phyloP scores from a whole-genome alignment of 2,329 filamentous ascomycete genomes.

The Xylariaceae sp. region DNA sequence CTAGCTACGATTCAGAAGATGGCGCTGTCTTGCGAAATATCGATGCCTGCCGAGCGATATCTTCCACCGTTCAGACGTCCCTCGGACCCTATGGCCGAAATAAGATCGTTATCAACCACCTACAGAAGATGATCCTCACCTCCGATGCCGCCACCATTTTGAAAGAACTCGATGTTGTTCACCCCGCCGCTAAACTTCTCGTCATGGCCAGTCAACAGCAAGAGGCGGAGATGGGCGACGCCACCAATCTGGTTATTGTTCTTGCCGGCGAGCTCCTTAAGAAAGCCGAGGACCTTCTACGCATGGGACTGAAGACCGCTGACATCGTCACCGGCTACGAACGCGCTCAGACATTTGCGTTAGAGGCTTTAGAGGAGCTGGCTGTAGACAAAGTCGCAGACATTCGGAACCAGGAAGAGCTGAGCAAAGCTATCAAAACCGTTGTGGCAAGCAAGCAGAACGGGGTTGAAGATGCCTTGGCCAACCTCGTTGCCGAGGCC shows the following conservation, averaged over 20 bases:
- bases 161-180: constrained; percentile 94
- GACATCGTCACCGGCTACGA: constrained; percentile 96
- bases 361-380: constrained; percentile 80
- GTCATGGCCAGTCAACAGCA: constrained; percentile 99
- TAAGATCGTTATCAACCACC: constrained; percentile 99
- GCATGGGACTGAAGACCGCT: constrained; percentile 97
- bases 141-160: constrained; percentile 97
- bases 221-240: constrained; percentile 98
- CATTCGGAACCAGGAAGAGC: constrained; percentile 70
- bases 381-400: constrained; percentile 87
- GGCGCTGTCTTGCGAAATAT: constrained; percentile 97
- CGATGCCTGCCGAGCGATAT: constrained; percentile 93
- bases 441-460: constrained; percentile 96
- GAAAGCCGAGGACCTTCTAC: constrained; percentile 93
- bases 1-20: constrained; percentile 97
- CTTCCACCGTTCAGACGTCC: constrained; percentile 93
- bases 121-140: constrained; percentile 99
- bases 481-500: constrained; percentile 78
- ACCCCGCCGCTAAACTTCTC: constrained; percentile 92
- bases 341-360: constrained; percentile 82
- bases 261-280: constrained; percentile 90
- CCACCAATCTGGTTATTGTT: constrained; percentile 94
- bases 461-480: constrained; percentile 84
- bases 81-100: constrained; percentile 96
- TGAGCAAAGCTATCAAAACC: constrained; percentile 91